A percentile compares a stretch with the other conserved stretches of the same genome.
Evolutionary conservation across 345 rosid genomes (phyloP).

Genomic region (Rhizophora mangle): DNA sequence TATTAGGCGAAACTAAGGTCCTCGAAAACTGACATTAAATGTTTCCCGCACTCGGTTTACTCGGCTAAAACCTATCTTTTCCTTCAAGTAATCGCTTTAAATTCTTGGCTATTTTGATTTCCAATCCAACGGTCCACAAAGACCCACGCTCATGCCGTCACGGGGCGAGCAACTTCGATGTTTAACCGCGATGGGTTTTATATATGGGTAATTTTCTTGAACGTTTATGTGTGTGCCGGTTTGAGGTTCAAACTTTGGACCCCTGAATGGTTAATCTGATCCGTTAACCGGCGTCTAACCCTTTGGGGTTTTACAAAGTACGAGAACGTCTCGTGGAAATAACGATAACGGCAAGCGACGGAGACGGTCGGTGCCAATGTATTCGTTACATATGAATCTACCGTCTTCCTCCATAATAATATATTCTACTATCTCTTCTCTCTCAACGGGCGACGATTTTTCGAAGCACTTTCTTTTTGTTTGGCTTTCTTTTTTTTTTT

Average conservation of each 20-base stretch:
- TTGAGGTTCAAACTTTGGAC: conserved; percentile 54
- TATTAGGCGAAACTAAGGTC: too few species aligned
- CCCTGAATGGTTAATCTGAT: conserved; percentile 22
- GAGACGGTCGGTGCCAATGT: conserved; percentile 56
- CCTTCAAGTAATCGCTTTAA: not conserved
- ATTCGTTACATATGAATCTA: conserved; percentile 51
- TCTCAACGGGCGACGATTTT: conserved; percentile 90
- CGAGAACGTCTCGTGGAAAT: not conserved
- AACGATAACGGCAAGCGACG: conserved; percentile 49
- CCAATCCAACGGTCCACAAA: conserved; percentile 35
- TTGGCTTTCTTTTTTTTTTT: not conserved
- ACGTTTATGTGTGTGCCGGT: conserved; percentile 64
- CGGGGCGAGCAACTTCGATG: not conserved
- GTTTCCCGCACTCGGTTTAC: too few species aligned
- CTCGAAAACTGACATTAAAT: too few species aligned
- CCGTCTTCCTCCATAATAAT: conserved; percentile 1
- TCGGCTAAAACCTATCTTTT: too few species aligned
- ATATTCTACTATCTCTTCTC: conserved; percentile 18
- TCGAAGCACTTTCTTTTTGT: conserved; percentile 31
- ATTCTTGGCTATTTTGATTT: conserved; percentile 2
- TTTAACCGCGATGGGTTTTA: conserved; percentile 11
- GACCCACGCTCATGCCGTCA: conserved; percentile 18
- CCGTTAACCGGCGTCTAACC: conserved; percentile 41
- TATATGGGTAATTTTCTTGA: not conserved
- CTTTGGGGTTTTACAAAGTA: conserved; percentile 7